Conservation (phyloP, 805 yeast species). For the Candida odintsovae region DNA sequence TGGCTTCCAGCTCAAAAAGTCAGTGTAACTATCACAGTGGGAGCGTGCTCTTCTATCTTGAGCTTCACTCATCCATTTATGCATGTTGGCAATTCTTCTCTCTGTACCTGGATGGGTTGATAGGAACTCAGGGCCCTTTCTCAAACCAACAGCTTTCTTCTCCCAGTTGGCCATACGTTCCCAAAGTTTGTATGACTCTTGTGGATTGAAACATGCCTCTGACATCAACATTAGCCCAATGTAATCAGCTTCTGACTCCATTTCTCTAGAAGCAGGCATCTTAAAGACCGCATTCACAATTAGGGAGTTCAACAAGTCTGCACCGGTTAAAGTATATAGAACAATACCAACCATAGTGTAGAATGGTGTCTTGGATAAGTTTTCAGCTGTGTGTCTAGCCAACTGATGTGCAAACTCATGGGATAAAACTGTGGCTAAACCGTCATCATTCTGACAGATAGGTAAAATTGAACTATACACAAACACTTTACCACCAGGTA, state of each 20-base stretch:
- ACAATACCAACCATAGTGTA: conserved; percentile 48
- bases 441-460: conserved; percentile 77
- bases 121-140: conserved; percentile 51
- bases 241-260: conserved; percentile 96
- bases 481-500: conserved; percentile 95
- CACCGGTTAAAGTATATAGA: conserved; percentile 58
- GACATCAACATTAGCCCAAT: conserved; percentile 93
- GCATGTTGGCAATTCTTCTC: conserved; percentile 65
- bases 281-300: conserved; percentile 51
- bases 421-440: conserved; percentile 88
- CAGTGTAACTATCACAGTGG: conserved; percentile 10
- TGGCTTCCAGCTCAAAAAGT: conserved; percentile 9
- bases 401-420: conserved; percentile 95
- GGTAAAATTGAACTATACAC: conserved; percentile 76
- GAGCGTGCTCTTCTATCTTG: conserved; percentile 9
- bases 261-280: conserved; percentile 83
- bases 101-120: conserved; percentile 86
- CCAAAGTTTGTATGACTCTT: conserved; percentile 77
- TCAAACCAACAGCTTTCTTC: conserved; percentile 23
- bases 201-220: conserved; percentile 78
- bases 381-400: conserved; percentile 88
- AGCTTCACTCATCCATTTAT: conserved; percentile 58
- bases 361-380: conserved; percentile 70
- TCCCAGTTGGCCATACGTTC: conserved; percentile 62
- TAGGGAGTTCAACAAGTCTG: conserved; percentile 44